A percentile compares a stretch with the other conserved stretches of the same genome.
Evolutionary conservation across 208 protist species (phyloP).

Genomic region (Leishmania major): DNA sequence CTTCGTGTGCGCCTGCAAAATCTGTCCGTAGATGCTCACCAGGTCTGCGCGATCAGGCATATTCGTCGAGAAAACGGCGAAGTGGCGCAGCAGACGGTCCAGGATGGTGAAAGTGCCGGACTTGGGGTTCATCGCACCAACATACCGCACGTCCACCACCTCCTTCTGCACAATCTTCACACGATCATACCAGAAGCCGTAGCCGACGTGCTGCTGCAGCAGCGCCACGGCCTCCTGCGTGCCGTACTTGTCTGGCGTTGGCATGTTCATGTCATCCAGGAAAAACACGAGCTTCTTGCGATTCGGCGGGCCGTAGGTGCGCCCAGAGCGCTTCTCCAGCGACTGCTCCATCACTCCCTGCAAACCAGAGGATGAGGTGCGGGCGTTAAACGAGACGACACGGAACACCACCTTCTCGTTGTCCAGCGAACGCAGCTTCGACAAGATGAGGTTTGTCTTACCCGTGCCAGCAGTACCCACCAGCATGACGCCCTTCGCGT

Average conservation of each 20-base stretch:
- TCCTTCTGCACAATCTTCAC: conserved; percentile 96
- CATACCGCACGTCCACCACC: conserved; percentile 95
- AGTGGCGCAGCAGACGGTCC: conserved; percentile 96
- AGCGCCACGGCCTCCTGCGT: conserved; percentile 98
- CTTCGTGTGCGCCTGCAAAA: conserved; percentile 93
- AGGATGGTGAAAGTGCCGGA: conserved; percentile 98
- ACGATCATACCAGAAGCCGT: conserved; percentile 98
- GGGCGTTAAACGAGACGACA: conserved; percentile 97
- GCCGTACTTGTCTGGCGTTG: conserved; percentile 97
- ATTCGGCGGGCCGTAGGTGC: conserved; percentile 95
- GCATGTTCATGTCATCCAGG: conserved; percentile 99
- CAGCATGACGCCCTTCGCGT: conserved; percentile 96
- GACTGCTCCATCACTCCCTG: conserved; percentile 97
- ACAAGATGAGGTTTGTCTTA: conserved; percentile 98
- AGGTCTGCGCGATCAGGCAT: conserved; percentile 94
- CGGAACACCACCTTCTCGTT: conserved; percentile 92
- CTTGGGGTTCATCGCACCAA: conserved; percentile 98
- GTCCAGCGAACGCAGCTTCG: conserved; percentile 93
- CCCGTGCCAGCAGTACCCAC: conserved; percentile 97
- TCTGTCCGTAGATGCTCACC: conserved; percentile 95
- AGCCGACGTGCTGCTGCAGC: conserved; percentile 97
- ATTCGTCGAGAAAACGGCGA: conserved; percentile 96
- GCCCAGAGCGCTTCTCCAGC: conserved; percentile 97
- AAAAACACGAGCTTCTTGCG: conserved; percentile 98
- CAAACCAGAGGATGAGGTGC: conserved; percentile 91